Evolutionary conservation across 345 rosid species (phyloP).

Genomic region (Psidium friedrichsthalianum): DNA sequence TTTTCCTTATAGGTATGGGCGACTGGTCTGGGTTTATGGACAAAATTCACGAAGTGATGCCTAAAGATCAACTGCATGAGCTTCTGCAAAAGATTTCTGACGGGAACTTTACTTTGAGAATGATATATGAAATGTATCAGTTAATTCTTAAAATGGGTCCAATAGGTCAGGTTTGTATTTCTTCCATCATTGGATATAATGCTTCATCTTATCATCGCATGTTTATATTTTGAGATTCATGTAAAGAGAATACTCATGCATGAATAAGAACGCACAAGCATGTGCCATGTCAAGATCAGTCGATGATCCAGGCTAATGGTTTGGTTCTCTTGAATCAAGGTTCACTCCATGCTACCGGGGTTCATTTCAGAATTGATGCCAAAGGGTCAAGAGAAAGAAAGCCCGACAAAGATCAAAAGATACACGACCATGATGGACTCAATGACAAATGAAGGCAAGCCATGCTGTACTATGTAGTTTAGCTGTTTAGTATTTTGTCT

Average conservation of each 20-base stretch:
- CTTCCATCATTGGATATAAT: not conserved
- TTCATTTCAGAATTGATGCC: slow-evolving; percentile 84
- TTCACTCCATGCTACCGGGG: slow-evolving; percentile 90
- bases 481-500: not conserved
- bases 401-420: slow-evolving; percentile 88
- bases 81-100: slow-evolving; percentile 88
- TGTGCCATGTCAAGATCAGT: not conserved
- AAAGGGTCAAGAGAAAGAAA: slow-evolving; percentile 87
- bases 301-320: not conserved
- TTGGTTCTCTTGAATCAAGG: slow-evolving; percentile 25
- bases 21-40: slow-evolving; percentile 97
- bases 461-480: not conserved
- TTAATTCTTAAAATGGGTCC: slow-evolving; percentile 88
- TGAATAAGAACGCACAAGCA: not conserved
- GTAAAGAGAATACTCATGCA: not conserved
- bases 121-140: slow-evolving; percentile 89
- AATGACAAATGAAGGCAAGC: slow-evolving; percentile 85
- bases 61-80: slow-evolving; percentile 92
- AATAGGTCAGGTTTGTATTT: slow-evolving; percentile 58
- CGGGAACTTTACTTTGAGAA: slow-evolving; percentile 82
- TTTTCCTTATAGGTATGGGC: slow-evolving; percentile 56
- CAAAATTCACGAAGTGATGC: slow-evolving; percentile 94
- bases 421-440: slow-evolving; percentile 99
- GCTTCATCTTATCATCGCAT: not conserved
- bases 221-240: not conserved